Percentiles rank a stretch among this genome's conserved stretches.
phyloP scores from a whole-genome alignment of 1,284 basidiomycete species.

The Waitea zeae region DNA sequence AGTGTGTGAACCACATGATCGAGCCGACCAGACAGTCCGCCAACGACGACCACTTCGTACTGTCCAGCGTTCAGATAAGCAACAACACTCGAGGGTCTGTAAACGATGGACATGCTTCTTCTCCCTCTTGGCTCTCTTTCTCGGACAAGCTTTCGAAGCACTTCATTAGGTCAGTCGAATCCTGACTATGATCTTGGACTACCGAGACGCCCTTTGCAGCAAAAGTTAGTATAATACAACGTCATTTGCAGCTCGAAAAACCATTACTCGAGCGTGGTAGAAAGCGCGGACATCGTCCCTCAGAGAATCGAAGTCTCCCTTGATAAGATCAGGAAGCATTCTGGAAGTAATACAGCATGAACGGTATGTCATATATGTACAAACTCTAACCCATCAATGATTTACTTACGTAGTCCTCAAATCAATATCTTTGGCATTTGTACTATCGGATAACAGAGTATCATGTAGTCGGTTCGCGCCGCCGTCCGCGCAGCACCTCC shows the following conservation, averaged over 20 bases:
- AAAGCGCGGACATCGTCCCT: conserved; percentile 54
- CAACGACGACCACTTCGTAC: conserved; percentile 67
- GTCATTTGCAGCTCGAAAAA: too few species aligned
- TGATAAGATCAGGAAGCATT: conserved; percentile 73
- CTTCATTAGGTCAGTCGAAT: conserved; percentile 93
- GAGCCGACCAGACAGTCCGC: conserved; percentile 79
- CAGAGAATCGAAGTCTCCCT: conserved; percentile 88
- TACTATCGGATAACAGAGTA: conserved; percentile 16
- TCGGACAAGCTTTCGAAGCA: conserved; percentile 62
- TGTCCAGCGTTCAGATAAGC: conserved; percentile 13
- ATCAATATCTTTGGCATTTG: not conserved
- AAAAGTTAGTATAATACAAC: conserved; percentile 4
- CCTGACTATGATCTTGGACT: conserved; percentile 51
- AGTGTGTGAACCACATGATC: conserved; percentile 92
- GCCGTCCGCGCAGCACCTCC: conserved; percentile 79
- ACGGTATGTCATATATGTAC: conserved; percentile 3
- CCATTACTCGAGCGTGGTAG: too few species aligned
- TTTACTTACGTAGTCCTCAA: not conserved
- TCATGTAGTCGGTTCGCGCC: conserved; percentile 85
- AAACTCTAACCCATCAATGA: not conserved
- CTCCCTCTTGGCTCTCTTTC: conserved; percentile 24
- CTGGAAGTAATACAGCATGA: conserved; percentile 16
- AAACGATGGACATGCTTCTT: not conserved
- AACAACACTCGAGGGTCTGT: not conserved
- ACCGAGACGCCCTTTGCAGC: conserved; percentile 46